Conservation (phyloP, 1,139 yeast genomes). For the Candida sanyaensis region DNA sequence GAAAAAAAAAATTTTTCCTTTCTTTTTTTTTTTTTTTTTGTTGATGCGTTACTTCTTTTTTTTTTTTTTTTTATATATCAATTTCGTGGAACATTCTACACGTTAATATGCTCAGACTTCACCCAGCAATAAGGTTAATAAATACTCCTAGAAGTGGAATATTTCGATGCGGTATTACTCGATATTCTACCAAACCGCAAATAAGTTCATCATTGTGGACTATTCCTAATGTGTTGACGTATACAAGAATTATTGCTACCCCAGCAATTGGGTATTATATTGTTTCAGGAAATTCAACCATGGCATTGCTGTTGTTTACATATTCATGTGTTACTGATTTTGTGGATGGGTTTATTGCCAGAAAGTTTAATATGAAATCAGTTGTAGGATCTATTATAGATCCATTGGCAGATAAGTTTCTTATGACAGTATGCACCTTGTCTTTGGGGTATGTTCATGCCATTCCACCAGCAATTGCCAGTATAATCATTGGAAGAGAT, state of each 20-base stretch:
- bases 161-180: not conserved
- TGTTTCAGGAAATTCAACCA: conserved; percentile 55
- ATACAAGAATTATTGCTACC: conserved; percentile 74
- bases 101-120: conserved; percentile 1
- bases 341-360: conserved; percentile 88
- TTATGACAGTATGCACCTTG: conserved; percentile 84
- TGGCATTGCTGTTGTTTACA: conserved; percentile 72
- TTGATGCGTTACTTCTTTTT: not conserved
- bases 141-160: not conserved
- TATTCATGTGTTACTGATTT: conserved; percentile 91
- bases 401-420: conserved; percentile 91
- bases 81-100: not conserved
- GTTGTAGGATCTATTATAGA: conserved; percentile 90
- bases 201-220: conserved; percentile 35
- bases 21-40: not conserved
- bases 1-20: conserved; percentile 1
- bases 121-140: conserved; percentile 2
- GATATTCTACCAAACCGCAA: conserved; percentile 1
- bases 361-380: conserved; percentile 73
- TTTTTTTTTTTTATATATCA: not conserved
- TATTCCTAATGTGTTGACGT: conserved; percentile 80
- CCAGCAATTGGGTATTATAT: conserved; percentile 85
- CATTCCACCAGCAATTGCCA: conserved; percentile 69
- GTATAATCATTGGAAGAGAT: conserved; percentile 83
- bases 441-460: conserved; percentile 71